phyloP scores from a whole-genome alignment of 2,329 filamentous ascomycete species.

The Akanthomyces dipterigenus region DNA sequence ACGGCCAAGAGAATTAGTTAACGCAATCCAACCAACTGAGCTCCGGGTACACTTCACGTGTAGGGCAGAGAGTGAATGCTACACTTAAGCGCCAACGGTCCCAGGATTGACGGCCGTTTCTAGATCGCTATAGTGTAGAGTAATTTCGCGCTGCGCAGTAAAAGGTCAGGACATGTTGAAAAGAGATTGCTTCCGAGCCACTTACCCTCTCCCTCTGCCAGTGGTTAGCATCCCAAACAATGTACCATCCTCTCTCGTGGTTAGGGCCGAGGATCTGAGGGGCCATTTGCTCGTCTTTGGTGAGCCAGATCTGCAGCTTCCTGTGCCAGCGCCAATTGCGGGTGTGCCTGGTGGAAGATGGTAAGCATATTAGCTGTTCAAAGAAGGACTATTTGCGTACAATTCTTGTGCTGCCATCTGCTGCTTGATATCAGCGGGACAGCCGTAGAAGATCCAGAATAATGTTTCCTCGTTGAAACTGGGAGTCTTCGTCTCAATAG shows the following conservation, averaged over 20 bases:
- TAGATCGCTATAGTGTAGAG: slow-evolving; percentile 55
- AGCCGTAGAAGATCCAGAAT: slow-evolving; percentile 65
- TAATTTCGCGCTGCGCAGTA: slow-evolving; percentile 47
- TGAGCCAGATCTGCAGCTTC: slow-evolving; percentile 59
- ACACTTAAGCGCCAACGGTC: slow-evolving; percentile 17
- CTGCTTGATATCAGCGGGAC: slow-evolving; percentile 55
- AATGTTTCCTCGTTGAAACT: slow-evolving; percentile 64
- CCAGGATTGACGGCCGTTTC: slow-evolving; percentile 40
- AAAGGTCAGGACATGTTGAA: slow-evolving; percentile 14
- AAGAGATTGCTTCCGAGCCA: neutral
- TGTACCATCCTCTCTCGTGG: slow-evolving; percentile 59
- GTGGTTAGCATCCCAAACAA: slow-evolving; percentile 56
- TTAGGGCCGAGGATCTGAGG: slow-evolving; percentile 51
- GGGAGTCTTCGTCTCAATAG: slow-evolving; percentile 57
- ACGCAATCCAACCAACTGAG: neutral
- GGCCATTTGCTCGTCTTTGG: slow-evolving; percentile 60
- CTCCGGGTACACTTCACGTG: neutral
- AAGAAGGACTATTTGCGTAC: slow-evolving; percentile 33
- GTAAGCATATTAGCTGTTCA: neutral
- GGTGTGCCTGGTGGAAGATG: slow-evolving; percentile 38
- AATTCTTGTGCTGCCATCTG: slow-evolving; percentile 57
- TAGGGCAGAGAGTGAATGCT: neutral
- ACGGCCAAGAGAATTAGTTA: neutral
- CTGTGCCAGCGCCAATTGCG: slow-evolving; percentile 66
- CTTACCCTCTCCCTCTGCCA: slow-evolving; percentile 59